These are phyloP conservation scores for Miamiensis avidus DNA, from an alignment of 169 alveolate genomes.

Conservation along the genomic window DNA sequence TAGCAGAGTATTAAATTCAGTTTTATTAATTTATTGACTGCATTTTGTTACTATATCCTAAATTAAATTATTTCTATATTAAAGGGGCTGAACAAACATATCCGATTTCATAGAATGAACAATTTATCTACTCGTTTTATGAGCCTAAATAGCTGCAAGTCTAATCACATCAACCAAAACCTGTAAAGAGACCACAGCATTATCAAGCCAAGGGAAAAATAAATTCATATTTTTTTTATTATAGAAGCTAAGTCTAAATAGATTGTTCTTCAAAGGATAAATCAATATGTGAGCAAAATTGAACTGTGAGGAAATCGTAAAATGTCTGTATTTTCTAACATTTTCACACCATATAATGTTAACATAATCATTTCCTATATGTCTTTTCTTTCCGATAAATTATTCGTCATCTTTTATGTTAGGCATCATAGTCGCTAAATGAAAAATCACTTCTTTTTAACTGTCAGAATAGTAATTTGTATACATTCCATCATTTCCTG, in stretches of 20 bases:
- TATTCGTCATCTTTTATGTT: constrained; percentile 11
- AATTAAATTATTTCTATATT: not conserved
- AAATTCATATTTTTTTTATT: too few species aligned
- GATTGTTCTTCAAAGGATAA: not conserved
- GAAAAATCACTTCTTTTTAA: constrained; percentile 3
- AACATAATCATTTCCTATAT: constrained; percentile 29
- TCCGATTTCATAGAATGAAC: not conserved
- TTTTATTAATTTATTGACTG: not conserved
- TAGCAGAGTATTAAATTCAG: not conserved
- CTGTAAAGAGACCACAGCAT: not conserved
- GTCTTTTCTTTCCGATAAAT: constrained; percentile 18
- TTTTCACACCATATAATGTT: constrained; percentile 24
- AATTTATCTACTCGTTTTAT: not conserved
- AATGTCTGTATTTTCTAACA: not conserved
- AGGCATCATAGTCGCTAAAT: constrained; percentile 25
- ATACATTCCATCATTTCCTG: constrained; percentile 9
- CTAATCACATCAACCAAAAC: not conserved
- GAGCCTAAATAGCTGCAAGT: not conserved
- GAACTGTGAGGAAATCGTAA: not conserved
- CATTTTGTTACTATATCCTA: not conserved
- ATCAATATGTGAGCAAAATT: not conserved
- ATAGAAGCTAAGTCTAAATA: not conserved
- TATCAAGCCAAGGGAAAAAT: not conserved
- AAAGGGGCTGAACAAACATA: not conserved
- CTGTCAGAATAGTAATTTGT: not conserved